Base-by-base conservation (phyloP, 768 basidiomycete genomes). In the Kondoa subrosea region DNA sequence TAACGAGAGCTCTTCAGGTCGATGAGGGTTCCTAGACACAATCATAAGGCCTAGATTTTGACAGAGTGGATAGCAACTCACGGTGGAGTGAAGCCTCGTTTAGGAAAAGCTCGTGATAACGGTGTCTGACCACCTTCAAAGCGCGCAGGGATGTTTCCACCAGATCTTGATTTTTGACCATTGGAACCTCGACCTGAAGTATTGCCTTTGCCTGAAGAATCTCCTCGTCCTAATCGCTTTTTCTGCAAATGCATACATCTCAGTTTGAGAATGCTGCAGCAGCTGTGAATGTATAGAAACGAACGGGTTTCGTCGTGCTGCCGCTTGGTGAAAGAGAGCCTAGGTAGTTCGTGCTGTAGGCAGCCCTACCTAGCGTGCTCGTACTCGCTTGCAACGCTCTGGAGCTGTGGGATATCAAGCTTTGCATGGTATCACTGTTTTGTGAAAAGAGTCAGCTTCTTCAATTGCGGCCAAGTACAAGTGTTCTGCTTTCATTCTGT, bases 71-170 rank as follows among this genome's bases (percentile, higher is more conserved):
- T 8, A 17, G 25, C 25, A 29, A 82, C 88, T 74, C 73, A 95
- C 93, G 84, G 83, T 78, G 95, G 97, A 68, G 86, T 83, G 77
- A 97, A 97, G 59, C 95, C 95, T 60, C 84, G 83, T 80, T 99
- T 99, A 3, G 95, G 95, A 75, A 92, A 88, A 57, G 85, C 80
- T 71, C 89, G 85, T 3, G 88, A 86, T 66, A 97, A 84, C 16
- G 93, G 89, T 2, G 93, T 96, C 77, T 96, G 93, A 70, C 95
- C 95, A 75, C 95, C 95, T 77, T 96, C 95, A 71, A 96, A 99
- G 3, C 89, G 86, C 72, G 82, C 83, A 32, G 83, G 85, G 72
- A 89, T 87, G 2, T 90, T 88, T 68, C 86, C 85, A 1, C 92
- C 92, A 2, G 89, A 84, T 70, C 93, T 85, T 40, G 95, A 86